Conservation (phyloP, 2,329 filamentous ascomycete genomes). For the Nigrograna mackinnonii region DNA sequence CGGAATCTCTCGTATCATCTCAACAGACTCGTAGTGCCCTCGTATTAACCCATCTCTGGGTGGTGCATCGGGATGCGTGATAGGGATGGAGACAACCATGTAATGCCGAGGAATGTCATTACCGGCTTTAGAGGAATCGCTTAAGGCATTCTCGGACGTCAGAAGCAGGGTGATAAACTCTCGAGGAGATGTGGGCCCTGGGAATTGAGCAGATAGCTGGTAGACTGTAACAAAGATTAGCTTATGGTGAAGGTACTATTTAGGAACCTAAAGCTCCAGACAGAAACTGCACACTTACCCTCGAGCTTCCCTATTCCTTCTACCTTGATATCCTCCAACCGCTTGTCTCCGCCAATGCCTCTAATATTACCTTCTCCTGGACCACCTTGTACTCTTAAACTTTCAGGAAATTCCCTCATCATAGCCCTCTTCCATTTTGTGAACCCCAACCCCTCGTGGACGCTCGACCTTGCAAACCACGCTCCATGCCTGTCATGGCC, state of each 20-base stretch:
- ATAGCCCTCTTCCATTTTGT: constrained; percentile 77
- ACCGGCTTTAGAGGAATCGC: constrained; percentile 47
- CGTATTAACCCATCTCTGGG: constrained; percentile 74
- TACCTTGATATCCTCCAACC: constrained; percentile 66
- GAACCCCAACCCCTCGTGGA: constrained; percentile 79
- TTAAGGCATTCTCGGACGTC: constrained; percentile 61
- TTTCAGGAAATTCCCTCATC: constrained; percentile 78
- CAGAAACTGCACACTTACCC: too few species aligned
- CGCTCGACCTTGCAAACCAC: constrained; percentile 86
- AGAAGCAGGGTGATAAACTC: constrained; percentile 85
- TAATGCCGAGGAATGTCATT: constrained; percentile 65
- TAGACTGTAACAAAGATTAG: constrained; percentile 60
- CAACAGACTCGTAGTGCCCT: constrained; percentile 88
- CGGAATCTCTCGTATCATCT: constrained; percentile 84
- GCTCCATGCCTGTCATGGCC: constrained; percentile 80
- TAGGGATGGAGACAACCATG: constrained; percentile 87
- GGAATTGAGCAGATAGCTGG: constrained; percentile 86
- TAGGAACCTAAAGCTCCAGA: too few species aligned
- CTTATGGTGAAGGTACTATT: background rate
- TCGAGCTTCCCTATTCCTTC: constrained; percentile 66
- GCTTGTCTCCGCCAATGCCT: constrained; percentile 81
- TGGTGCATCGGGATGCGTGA: constrained; percentile 74
- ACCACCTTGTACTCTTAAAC: constrained; percentile 69
- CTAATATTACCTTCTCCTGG: constrained; percentile 77
- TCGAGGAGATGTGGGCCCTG: constrained; percentile 81